Percentiles rank a stretch among this genome's conserved stretches.
Conservation (phyloP, 441 rosid species). For the Adansonia grandidieri region DNA sequence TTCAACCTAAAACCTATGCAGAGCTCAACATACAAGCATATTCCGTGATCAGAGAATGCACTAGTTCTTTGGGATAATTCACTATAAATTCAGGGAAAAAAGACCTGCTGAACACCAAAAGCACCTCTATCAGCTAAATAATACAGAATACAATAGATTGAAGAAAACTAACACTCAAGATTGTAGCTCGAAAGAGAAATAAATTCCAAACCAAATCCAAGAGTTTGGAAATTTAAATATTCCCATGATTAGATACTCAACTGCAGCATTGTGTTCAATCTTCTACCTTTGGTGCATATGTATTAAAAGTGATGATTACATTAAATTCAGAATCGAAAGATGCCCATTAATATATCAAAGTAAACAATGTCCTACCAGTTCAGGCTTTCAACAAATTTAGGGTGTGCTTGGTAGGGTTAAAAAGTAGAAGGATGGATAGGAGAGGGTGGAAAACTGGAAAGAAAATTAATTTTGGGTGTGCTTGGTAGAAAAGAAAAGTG, state of each 20-base stretch:
- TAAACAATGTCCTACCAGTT: not conserved
- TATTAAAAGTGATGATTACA: not conserved
- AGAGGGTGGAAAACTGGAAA: too few species aligned
- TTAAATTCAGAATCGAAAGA: not conserved
- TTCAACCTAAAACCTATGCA: conserved; percentile 14
- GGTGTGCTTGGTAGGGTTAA: too few species aligned
- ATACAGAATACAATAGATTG: not conserved
- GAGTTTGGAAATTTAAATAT: not conserved
- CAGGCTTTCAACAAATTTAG: not conserved
- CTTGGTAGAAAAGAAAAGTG: too few species aligned
- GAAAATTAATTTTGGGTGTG: too few species aligned
- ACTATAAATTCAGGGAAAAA: conserved; percentile 6
- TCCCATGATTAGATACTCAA: not conserved
- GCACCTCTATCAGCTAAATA: not conserved
- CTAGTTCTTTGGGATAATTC: not conserved
- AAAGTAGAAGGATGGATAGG: too few species aligned
- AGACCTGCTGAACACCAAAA: not conserved
- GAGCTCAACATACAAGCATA: conserved; percentile 5
- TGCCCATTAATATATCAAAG: not conserved
- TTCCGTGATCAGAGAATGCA: not conserved
- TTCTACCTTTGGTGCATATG: not conserved
- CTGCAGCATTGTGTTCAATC: not conserved
- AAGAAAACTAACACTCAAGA: not conserved
- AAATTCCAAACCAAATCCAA: not conserved
- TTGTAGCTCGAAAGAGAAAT: not conserved